Evolutionary conservation across 2,329 filamentous ascomycete species (phyloP).

Genomic region (Aspergillus amoenus): DNA sequence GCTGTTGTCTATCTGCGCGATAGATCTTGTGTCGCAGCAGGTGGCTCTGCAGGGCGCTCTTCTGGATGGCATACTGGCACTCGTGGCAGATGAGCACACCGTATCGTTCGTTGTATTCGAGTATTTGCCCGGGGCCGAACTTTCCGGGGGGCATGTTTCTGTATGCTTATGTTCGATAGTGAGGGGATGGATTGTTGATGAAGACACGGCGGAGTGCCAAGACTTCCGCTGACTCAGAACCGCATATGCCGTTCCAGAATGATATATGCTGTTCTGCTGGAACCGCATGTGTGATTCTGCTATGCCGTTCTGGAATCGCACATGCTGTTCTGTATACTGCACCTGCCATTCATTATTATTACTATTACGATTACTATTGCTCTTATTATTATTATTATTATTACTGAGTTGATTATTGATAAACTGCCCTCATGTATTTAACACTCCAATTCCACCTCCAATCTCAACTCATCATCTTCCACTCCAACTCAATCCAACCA

Average conservation of each 20-base stretch:
- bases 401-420: neutral
- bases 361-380: no score
- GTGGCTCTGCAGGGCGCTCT: constrained; percentile 10
- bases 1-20: constrained; percentile 1
- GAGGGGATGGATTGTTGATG: neutral
- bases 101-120: constrained; percentile 5
- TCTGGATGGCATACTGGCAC: constrained; percentile 13
- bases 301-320: no score
- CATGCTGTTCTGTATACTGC: no score
- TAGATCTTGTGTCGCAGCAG: constrained; percentile 13
- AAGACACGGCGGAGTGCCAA: neutral
- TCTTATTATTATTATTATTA: neutral
- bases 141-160: neutral
- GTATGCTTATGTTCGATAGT: no score
- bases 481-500: neutral
- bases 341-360: no score
- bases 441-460: neutral
- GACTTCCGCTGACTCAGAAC: neutral
- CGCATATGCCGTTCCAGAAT: neutral
- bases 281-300: neutral
- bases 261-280: neutral
- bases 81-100: constrained; percentile 10
- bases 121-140: neutral
- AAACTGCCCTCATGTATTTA: neutral
- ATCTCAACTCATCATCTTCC: neutral